These are phyloP conservation scores for Alternaria longipes DNA, from an alignment of 2,329 filamentous ascomycete genomes.

Conservation along the genomic window DNA sequence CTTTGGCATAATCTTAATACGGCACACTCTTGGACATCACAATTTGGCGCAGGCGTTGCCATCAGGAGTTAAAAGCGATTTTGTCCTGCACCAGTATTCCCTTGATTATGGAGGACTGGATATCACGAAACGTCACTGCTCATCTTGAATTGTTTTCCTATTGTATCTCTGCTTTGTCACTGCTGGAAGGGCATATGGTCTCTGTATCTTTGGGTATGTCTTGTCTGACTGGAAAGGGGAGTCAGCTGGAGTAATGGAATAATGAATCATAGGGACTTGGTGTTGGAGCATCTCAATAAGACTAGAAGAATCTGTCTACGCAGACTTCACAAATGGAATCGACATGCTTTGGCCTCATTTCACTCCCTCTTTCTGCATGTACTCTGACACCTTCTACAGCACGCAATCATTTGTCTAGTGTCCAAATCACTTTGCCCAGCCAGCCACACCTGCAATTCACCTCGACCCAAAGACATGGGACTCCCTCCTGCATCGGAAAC, in stretches of 20 bases:
- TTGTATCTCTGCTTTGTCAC: neutral
- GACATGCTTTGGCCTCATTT: neutral
- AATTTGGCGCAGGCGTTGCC: conserved; percentile 12
- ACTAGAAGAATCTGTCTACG: neutral
- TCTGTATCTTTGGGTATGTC: conserved; percentile 3
- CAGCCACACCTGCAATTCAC: neutral
- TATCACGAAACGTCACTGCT: conserved; percentile 7
- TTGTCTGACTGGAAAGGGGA: conserved; percentile 4
- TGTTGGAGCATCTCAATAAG: neutral
- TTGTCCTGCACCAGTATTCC: conserved; percentile 2
- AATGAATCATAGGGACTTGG: conserved; percentile 5
- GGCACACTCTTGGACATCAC: conserved; percentile 8
- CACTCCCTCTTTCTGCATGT: neutral
- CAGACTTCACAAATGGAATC: conserved; percentile 7
- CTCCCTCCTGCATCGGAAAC: neutral
- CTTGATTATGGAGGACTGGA: conserved; percentile 1
- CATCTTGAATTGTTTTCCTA: neutral
- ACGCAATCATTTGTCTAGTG: neutral
- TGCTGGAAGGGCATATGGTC: neutral
- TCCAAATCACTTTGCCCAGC: neutral
- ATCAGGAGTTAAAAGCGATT: conserved; percentile 17
- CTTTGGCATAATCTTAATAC: conserved; percentile 19
- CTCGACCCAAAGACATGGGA: neutral
- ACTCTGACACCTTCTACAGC: neutral
- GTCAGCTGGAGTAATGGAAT: conserved; percentile 6